These are phyloP conservation scores for Smittium mucronatum DNA, from an alignment of 371 early-diverging fungal genomes.

Conservation along the genomic window DNA sequence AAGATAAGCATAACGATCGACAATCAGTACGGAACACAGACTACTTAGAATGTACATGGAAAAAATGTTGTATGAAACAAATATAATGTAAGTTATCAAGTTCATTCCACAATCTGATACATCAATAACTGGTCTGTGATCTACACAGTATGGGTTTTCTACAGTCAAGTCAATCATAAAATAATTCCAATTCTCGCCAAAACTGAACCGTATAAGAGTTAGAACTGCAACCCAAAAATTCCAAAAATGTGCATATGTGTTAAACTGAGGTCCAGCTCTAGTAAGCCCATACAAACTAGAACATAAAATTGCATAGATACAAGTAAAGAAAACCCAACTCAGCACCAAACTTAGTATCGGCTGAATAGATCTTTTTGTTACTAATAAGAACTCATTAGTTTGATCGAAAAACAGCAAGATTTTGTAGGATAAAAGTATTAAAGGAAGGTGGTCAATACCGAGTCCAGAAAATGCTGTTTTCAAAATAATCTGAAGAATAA, in stretches of 20 bases:
- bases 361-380: constrained; percentile 35
- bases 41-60: constrained; percentile 63
- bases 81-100: constrained; percentile 46
- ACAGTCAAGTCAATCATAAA: constrained; percentile 55
- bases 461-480: neutral
- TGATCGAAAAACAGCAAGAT: constrained; percentile 12
- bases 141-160: constrained; percentile 44
- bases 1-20: constrained; percentile 56
- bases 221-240: constrained; percentile 41
- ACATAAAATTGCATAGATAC: constrained; percentile 54
- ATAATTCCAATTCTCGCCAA: constrained; percentile 58
- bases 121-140: constrained; percentile 1
- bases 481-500: neutral
- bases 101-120: constrained; percentile 52
- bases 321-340: constrained; percentile 52
- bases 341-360: constrained; percentile 49
- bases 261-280: constrained; percentile 41
- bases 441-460: neutral
- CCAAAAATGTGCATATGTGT: constrained; percentile 47
- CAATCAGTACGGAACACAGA: constrained; percentile 56
- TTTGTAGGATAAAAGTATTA: constrained; percentile 9
- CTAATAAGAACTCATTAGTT: constrained; percentile 9
- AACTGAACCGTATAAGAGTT: constrained; percentile 37
- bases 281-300: constrained; percentile 59
- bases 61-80: constrained; percentile 52